phyloP scores from a whole-genome alignment of 495 filamentous ascomycete species.

The Opeltia flavorubescens region DNA sequence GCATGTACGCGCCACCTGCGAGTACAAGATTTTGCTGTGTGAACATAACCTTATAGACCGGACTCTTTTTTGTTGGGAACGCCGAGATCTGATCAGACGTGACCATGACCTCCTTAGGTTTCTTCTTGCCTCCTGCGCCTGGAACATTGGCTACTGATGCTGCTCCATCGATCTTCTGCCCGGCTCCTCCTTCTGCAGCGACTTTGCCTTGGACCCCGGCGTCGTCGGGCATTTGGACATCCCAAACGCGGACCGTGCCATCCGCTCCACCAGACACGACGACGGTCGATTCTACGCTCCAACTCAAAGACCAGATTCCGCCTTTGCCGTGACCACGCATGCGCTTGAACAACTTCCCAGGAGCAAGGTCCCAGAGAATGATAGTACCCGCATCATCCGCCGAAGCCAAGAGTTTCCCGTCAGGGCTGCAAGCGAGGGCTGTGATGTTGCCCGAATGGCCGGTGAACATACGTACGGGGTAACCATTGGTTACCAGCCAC shows the following conservation, averaged over 20 bases:
- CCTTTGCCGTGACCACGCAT: slow-evolving; percentile 90
- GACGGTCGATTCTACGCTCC: slow-evolving; percentile 77
- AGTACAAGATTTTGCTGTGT: slow-evolving; percentile 86
- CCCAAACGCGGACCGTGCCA: slow-evolving; percentile 85
- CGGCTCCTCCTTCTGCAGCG: slow-evolving; percentile 38
- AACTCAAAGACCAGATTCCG: slow-evolving; percentile 83
- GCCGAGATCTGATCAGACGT: slow-evolving; percentile 86
- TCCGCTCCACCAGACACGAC: slow-evolving; percentile 85
- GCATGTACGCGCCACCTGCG: slow-evolving; percentile 73
- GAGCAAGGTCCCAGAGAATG: slow-evolving; percentile 80
- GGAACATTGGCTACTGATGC: slow-evolving; percentile 25
- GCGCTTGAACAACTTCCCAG: slow-evolving; percentile 69
- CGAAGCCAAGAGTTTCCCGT: slow-evolving; percentile 75
- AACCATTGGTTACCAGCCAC: slow-evolving; percentile 84
- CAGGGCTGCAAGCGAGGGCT: slow-evolving; percentile 67
- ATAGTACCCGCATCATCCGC: slow-evolving; percentile 78
- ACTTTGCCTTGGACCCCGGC: slow-evolving; percentile 38
- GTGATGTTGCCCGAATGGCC: slow-evolving; percentile 80
- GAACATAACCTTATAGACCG: slow-evolving; percentile 85
- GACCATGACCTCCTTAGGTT: slow-evolving; percentile 77
- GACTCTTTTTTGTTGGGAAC: slow-evolving; percentile 90
- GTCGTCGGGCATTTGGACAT: slow-evolving; percentile 49
- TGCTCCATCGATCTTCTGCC: slow-evolving; percentile 37
- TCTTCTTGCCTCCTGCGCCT: slow-evolving; percentile 53
- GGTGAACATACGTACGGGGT: slow-evolving; percentile 78